Evolutionary conservation across 768 basidiomycete species (phyloP).

Genomic region (Leccinellum luteum): DNA sequence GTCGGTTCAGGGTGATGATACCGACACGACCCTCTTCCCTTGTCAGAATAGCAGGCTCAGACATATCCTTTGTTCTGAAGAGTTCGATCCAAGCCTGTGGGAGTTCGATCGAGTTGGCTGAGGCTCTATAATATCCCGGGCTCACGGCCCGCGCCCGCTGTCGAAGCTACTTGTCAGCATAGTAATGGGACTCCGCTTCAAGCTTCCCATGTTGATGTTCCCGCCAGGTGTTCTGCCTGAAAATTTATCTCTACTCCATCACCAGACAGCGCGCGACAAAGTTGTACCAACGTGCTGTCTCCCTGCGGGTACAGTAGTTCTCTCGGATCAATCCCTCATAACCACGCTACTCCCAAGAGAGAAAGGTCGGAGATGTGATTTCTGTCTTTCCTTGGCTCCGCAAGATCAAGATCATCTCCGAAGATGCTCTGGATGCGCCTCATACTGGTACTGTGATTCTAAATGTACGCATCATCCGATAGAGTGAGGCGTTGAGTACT

Average conservation of each 20-base stretch:
- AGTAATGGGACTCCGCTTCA: neutral
- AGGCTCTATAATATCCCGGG: too few relatives aligned
- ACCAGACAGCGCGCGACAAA: constrained; percentile 49
- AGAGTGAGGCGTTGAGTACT: neutral
- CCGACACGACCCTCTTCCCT: constrained; percentile 24
- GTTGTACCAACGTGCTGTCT: constrained; percentile 42
- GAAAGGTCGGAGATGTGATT: constrained; percentile 68
- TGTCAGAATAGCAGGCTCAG: constrained; percentile 22
- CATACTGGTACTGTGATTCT: constrained; percentile 71
- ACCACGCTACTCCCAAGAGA: constrained; percentile 50
- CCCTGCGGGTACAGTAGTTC: constrained; percentile 46
- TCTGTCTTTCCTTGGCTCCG: constrained; percentile 45
- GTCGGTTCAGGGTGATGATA: constrained; percentile 80
- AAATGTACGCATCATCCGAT: constrained; percentile 46
- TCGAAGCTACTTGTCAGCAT: neutral
- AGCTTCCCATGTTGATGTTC: constrained; percentile 3
- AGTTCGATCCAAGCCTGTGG: neutral
- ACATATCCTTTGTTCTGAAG: constrained; percentile 15
- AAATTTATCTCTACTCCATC: constrained; percentile 36
- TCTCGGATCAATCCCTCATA: constrained; percentile 44
- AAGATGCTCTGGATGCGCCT: constrained; percentile 63
- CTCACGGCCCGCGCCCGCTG: too few relatives aligned
- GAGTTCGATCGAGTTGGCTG: neutral
- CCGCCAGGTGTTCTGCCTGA: constrained; percentile 6
- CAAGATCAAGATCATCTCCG: constrained; percentile 36